Evolutionary conservation across 2,329 filamentous ascomycete species (phyloP), one percentile per base, ranked within the genome.

Genomic region (Beauveria medogensis): DNA sequence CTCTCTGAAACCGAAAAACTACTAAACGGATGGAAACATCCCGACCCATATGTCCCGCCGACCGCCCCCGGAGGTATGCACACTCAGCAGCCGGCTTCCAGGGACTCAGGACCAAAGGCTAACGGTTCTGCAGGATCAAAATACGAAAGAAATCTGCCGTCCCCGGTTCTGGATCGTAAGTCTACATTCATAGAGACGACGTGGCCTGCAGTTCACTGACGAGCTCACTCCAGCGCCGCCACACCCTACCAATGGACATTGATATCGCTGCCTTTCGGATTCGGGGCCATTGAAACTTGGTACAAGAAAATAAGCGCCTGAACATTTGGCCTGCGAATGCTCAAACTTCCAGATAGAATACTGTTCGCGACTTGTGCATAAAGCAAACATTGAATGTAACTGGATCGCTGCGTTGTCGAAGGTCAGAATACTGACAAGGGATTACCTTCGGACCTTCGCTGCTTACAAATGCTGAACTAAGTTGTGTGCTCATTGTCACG

Each of bases 1-100:
- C 82, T 97, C 66, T 84, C 86, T 64, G 92, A 97, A 77, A 93
- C 94, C 5, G 92, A 97, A 75, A 88, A 88, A 67, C 73, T 97
- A 62, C 79, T 99, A 64, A 86, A 94, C 70, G 90, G 88, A 75
- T 99, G 93, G 93, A 97, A 97, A 78, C 94, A 99, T 72, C 94
- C 94, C 3, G 94, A 99, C 74, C 92, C 94, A 37, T 97, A 96
- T 74, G 81, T 84, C 67, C 85, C 88, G 66, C 94, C 94, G 16
- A 96, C 91, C 47, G 93, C 94, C 44, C 94, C 94, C 12, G 94
- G 94, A 82, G 94, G 93, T 94, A 79, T 65, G 83, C 70, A 40
- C 59, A 24, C n/a, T 22, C 5, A n/a, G 50, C 22, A 2, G 16
- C 30, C 7, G 20, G 54, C 41, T 12, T 10, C 55, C 28, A 12